phyloP scores from a whole-genome alignment of 192 early-diverging fungal species.

The Chytriomyces confervae region DNA sequence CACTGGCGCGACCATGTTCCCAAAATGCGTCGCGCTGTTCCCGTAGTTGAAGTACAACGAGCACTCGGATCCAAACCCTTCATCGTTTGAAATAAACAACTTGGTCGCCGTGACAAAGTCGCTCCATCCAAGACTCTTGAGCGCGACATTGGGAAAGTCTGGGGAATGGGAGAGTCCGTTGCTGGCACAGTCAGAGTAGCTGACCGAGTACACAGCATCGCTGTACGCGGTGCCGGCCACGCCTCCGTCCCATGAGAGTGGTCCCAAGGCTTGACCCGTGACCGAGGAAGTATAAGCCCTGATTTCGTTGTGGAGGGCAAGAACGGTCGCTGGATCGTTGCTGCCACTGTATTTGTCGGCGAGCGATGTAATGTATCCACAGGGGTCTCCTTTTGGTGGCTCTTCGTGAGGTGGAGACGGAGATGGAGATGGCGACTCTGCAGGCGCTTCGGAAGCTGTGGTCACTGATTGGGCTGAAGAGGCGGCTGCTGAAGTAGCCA shows the following conservation, averaged over 20 bases:
- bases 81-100: slow-evolving; percentile 9
- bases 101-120: slow-evolving; percentile 14
- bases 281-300: background rate
- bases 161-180: slow-evolving; percentile 10
- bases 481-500: background rate
- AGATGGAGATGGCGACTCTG: slow-evolving; percentile 4
- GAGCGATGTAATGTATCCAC: background rate
- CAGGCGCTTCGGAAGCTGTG: background rate
- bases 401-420: background rate
- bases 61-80: slow-evolving; percentile 21
- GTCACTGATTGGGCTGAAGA: background rate
- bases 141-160: background rate
- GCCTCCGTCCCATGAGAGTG: background rate
- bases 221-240: slow-evolving; percentile 7
- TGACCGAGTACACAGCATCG: slow-evolving; percentile 15
- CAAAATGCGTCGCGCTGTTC: slow-evolving; percentile 11
- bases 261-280: background rate
- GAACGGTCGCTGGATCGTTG: background rate
- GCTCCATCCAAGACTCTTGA: slow-evolving; percentile 19
- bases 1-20: slow-evolving; percentile 3
- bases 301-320: slow-evolving; percentile 19
- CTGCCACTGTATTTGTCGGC: background rate
- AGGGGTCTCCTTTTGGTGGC: slow-evolving; percentile 7
- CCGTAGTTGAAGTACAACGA: slow-evolving; percentile 1
- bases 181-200: background rate